A percentile compares a stretch with the other conserved stretches of the same genome.
phyloP scores from a whole-genome alignment of 495 filamentous ascomycete genomes.

The Bombardia bombarda region DNA sequence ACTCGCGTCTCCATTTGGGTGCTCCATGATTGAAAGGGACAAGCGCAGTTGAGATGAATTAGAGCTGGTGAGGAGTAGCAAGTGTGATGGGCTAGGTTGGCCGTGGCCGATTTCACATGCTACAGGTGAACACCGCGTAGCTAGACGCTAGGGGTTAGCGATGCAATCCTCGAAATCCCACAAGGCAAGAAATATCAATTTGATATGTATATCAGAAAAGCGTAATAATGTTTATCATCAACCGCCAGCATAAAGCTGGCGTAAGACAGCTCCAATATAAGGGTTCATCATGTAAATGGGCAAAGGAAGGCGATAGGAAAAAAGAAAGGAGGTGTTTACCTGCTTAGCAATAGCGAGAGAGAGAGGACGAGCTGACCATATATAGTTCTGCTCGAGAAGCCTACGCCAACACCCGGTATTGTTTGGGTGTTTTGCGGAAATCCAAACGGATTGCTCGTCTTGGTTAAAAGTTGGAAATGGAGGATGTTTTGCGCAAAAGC shows the following conservation, averaged over 20 bases:
- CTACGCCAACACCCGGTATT: neutral
- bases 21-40: constrained; percentile 23
- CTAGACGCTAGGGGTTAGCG: neutral
- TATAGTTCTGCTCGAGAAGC: too few species aligned
- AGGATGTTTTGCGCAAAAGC: neutral
- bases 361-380: too few species aligned
- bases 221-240: constrained; percentile 48
- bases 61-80: neutral
- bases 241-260: constrained; percentile 27
- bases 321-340: constrained; percentile 3
- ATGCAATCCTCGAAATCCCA: neutral
- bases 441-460: neutral
- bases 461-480: neutral
- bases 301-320: neutral
- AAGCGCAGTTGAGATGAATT: neutral
- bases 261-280: constrained; percentile 99
- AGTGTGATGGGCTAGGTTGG: neutral
- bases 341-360: constrained; percentile 1
- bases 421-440: neutral
- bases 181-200: neutral
- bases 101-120: neutral
- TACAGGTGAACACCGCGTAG: too few species aligned
- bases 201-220: constrained; percentile 42
- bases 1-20: constrained; percentile 18
- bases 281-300: constrained; percentile 37